Evolutionary conservation across 305 asterid genomes (phyloP), one percentile per base, ranked within the genome.

Genomic region (Petunia hybrid): DNA sequence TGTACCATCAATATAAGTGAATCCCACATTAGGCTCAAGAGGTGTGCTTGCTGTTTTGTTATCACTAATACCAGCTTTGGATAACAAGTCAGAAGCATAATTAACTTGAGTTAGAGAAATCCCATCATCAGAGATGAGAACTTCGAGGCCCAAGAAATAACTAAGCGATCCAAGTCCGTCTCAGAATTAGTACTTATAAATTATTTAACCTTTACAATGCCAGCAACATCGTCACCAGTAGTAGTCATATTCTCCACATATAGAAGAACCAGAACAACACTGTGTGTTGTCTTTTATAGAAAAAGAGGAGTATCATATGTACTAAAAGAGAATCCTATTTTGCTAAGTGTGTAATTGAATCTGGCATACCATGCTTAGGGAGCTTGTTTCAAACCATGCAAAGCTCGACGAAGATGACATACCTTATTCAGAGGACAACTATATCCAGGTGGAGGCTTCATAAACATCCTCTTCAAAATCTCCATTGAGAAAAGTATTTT

Each of bases 91-190:
- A 36, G 38, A 45, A 1, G 75, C 48, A 61, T 83, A 78, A 4
- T 60, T 82, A 13, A 46, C 46, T 65, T 82, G 71, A 41, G 85
- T 53, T 2, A 82, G 6, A 36, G 56, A 66, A 76, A 76, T 10
- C 0, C 66, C 80, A 6, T 60, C 7, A 13, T 56, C 12, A 46
- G 22, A 7, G 0, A 6, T 48, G n/a, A 64, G 51, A 5, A 83
- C 43, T 40, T 78, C 60, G 41, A 68, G 75, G 13, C 66, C 80
- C 38, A 67, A 35, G 36, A 82, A 77, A 45, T 59, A 45, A 2
- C 9, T 42, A 60, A 63, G 55, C 4, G 5, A 12, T 1, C 80
- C 65, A 5, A 43, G 43, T 67, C 40, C 59, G 40, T 55, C 14
- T 56, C 36, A 55, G 67, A 80, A 4, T 55, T 38, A 2, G 42